Conservation (phyloP, 2,329 filamentous ascomycete genomes). For the Claviceps cyperi region DNA sequence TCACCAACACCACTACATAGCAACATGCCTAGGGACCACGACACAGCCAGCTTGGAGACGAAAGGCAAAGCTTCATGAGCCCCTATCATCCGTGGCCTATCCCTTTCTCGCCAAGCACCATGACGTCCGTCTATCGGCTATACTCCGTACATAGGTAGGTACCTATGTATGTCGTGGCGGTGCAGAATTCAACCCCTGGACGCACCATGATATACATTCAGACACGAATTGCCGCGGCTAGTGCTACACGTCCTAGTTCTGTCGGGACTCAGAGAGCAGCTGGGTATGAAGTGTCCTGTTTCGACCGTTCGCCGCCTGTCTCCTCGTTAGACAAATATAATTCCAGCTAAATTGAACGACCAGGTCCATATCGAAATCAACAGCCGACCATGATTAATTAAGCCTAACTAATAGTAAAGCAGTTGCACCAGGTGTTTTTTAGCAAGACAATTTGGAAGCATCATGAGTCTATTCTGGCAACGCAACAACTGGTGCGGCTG, state of each 20-base stretch:
- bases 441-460: neutral
- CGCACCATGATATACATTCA: neutral
- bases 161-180: neutral
- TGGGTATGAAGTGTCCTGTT: neutral
- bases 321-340: neutral
- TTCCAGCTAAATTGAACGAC: too few species aligned
- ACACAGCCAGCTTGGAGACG: too few species aligned
- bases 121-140: neutral
- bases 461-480: neutral
- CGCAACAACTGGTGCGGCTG: neutral
- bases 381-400: neutral
- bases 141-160: too few species aligned
- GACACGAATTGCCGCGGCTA: neutral
- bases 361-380: neutral
- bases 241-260: neutral
- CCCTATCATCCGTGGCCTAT: too few species aligned
- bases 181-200: neutral
- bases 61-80: too few species aligned
- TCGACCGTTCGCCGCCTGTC: neutral
- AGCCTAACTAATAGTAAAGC: neutral
- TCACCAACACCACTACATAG: too few species aligned
- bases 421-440: neutral
- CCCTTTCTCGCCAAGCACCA: neutral
- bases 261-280: neutral
- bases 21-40: too few species aligned